phyloP scores from a whole-genome alignment of 163 green algal genomes.

The Chlorella variabilis region DNA sequence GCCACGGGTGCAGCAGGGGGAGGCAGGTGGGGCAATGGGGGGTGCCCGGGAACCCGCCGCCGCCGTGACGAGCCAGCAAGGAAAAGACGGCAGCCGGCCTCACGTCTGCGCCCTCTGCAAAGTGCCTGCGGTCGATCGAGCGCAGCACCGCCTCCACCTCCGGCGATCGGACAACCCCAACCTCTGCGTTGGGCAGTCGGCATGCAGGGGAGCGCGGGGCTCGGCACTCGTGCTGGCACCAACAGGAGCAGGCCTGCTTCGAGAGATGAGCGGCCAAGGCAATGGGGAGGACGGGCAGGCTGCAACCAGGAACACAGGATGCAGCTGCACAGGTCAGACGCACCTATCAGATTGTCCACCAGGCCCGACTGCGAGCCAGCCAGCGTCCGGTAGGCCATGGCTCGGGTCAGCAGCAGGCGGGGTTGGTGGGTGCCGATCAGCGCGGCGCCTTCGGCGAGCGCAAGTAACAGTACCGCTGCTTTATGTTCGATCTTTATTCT shows the following conservation, averaged over 20 bases:
- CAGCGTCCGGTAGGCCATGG: constrained; percentile 17
- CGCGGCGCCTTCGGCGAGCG: not conserved
- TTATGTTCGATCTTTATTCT: not conserved
- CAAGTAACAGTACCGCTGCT: not conserved
- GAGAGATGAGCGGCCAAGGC: too few species aligned
- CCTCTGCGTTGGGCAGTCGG: constrained; percentile 4
- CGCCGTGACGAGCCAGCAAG: too few species aligned
- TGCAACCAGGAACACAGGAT: too few species aligned
- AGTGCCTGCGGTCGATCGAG: constrained; percentile 12
- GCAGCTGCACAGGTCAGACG: not conserved
- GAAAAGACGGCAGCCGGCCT: too few species aligned
- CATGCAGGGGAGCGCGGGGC: too few species aligned
- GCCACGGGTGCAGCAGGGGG: too few species aligned
- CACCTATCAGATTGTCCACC: constrained; percentile 18
- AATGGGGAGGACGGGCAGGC: too few species aligned
- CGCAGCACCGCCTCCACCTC: constrained; percentile 29
- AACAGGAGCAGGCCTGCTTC: too few species aligned
- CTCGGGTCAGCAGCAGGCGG: not conserved
- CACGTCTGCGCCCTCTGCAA: not conserved
- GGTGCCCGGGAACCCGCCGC: too few species aligned
- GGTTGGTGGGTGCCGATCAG: not conserved
- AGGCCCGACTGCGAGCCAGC: constrained; percentile 6
- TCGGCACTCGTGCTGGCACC: too few species aligned
- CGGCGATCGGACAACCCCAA: not conserved
- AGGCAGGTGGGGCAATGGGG: too few species aligned